Percentiles rank a stretch among this genome's conserved stretches.
Evolutionary conservation across 2,329 filamentous ascomycete species (phyloP).

Genomic region (Monosporascus sp.): DNA sequence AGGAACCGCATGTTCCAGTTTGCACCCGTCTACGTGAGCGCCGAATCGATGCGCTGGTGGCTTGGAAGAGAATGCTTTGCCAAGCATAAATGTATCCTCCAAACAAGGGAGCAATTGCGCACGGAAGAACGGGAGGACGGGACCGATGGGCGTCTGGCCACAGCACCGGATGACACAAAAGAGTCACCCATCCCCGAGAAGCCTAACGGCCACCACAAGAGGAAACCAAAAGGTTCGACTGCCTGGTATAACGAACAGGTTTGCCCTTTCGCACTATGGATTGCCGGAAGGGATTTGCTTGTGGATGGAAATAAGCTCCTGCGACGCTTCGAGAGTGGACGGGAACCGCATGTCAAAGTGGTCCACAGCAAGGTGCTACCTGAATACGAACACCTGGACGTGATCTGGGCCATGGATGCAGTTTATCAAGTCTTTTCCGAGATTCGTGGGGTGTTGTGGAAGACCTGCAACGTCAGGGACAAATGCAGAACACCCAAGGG

Average conservation of each 20-base stretch:
- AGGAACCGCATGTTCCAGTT: conserved; percentile 86
- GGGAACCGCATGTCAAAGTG: conserved; percentile 75
- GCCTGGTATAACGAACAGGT: conserved; percentile 79
- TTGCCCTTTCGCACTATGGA: conserved; percentile 84
- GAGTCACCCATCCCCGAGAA: conserved; percentile 14
- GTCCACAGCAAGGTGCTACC: conserved; percentile 80
- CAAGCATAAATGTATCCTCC: conserved; percentile 77
- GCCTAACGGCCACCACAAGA: conserved; percentile 28
- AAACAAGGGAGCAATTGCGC: conserved; percentile 64
- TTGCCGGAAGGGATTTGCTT: conserved; percentile 75
- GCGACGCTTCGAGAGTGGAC: conserved; percentile 65
- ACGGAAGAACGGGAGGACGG: conserved; percentile 60
- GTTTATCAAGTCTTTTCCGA: conserved; percentile 79
- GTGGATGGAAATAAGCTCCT: conserved; percentile 77
- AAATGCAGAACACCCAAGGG: conserved; percentile 59
- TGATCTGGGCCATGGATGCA: conserved; percentile 90
- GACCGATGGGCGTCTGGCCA: conserved; percentile 28
- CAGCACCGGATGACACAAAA: conserved; percentile 20
- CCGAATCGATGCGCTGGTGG: conserved; percentile 95
- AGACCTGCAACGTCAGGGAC: conserved; percentile 55
- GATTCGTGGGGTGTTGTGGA: conserved; percentile 78
- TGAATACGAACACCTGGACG: conserved; percentile 89
- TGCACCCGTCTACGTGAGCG: conserved; percentile 81
- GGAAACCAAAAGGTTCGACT: conserved; percentile 42
- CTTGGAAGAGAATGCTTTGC: conserved; percentile 78